Percentiles rank a stretch among this genome's conserved stretches.
phyloP scores from a whole-genome alignment of 805 yeast genomes.

The Blastobotrys parvus region DNA sequence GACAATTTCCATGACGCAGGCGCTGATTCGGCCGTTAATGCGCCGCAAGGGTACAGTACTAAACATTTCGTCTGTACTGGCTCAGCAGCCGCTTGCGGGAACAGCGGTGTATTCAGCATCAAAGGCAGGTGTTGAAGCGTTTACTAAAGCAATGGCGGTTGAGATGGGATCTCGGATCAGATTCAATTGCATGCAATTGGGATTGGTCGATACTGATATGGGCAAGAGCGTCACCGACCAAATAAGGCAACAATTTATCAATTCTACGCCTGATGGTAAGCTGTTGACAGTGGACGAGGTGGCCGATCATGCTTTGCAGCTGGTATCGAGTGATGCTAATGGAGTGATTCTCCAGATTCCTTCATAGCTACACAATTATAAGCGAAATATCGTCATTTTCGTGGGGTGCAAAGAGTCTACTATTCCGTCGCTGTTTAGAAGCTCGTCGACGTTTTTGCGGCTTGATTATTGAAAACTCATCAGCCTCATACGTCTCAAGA shows the following conservation, averaged over 20 bases:
- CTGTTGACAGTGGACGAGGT: slow-evolving; percentile 11
- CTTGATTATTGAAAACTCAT: too few species aligned
- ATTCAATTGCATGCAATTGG: slow-evolving; percentile 63
- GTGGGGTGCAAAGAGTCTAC: too few species aligned
- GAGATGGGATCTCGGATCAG: slow-evolving; percentile 52
- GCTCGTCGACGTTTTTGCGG: too few species aligned
- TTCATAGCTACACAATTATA: too few species aligned
- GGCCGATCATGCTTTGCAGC: slow-evolving; percentile 16
- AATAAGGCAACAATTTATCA: slow-evolving; percentile 7
- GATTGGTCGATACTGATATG: slow-evolving; percentile 62
- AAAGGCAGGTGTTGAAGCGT: slow-evolving; percentile 61
- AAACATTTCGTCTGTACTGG: slow-evolving; percentile 61
- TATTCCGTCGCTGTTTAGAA: too few species aligned
- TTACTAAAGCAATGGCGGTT: slow-evolving; percentile 48
- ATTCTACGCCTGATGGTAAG: slow-evolving; percentile 7
- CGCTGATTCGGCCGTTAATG: slow-evolving; percentile 40
- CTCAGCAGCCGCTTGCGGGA: slow-evolving; percentile 40
- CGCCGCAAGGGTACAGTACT: slow-evolving; percentile 35
- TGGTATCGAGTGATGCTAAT: too few species aligned
- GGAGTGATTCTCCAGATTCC: too few species aligned
- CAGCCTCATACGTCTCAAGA: too few species aligned
- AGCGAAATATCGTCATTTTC: too few species aligned
- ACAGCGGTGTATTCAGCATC: slow-evolving; percentile 59
- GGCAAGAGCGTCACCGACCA: slow-evolving; percentile 8
- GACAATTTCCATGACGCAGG: slow-evolving; percentile 51